Conservation (phyloP, 108 stramenopile species). For the Aurantiochytrium sp. region DNA sequence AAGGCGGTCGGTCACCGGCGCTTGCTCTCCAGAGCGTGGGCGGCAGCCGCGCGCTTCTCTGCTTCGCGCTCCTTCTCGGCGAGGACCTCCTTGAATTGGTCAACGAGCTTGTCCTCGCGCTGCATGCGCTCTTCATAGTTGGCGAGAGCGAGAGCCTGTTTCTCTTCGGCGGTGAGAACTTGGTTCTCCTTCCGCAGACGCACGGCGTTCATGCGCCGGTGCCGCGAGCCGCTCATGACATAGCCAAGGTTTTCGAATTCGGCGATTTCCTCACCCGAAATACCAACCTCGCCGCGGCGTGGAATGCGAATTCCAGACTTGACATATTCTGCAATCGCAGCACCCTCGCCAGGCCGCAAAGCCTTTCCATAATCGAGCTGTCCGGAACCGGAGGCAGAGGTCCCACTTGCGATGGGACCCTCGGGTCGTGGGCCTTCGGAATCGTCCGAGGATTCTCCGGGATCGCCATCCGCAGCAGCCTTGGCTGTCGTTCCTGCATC, state of each 20-base stretch:
- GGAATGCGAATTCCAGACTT: slow-evolving; percentile 96
- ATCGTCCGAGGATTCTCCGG: slow-evolving; percentile 15
- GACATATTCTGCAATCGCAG: slow-evolving; percentile 81
- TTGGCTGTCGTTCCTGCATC: no score
- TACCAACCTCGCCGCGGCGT: slow-evolving; percentile 95
- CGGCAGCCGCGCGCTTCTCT: not conserved
- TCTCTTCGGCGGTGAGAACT: slow-evolving; percentile 94
- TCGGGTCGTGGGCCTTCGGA: slow-evolving; percentile 51
- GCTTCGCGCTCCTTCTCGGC: not conserved
- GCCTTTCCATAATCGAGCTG: slow-evolving; percentile 22
- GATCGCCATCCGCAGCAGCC: no score
- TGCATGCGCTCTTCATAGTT: slow-evolving; percentile 95
- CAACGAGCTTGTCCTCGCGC: slow-evolving; percentile 80
- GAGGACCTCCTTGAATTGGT: not conserved
- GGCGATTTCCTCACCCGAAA: slow-evolving; percentile 80
- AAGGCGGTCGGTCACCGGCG: not conserved
- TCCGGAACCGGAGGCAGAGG: not conserved
- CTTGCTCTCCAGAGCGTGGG: not conserved
- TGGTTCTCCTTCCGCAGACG: slow-evolving; percentile 99
- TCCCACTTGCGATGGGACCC: slow-evolving; percentile 26
- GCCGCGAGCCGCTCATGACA: slow-evolving; percentile 91
- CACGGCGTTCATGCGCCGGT: slow-evolving; percentile 95
- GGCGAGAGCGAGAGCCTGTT: slow-evolving; percentile 86
- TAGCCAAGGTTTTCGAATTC: slow-evolving; percentile 80
- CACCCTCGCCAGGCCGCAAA: slow-evolving; percentile 37